Evolutionary conservation across 73 alveolate species (phyloP), one percentile per base, ranked within the genome.

Genomic region (Urostyla sp.): DNA sequence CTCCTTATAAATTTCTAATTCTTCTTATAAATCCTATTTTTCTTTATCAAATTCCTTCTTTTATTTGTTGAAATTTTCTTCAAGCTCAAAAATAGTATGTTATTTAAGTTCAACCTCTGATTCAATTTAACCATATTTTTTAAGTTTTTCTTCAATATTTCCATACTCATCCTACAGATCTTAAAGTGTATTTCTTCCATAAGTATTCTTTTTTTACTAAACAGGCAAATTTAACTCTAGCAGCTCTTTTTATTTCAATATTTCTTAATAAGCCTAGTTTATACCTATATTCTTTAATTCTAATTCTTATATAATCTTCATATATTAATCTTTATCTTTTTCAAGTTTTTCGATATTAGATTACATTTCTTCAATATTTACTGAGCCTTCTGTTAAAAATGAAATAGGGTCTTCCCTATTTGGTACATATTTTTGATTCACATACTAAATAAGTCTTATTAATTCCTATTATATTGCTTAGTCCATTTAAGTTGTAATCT

Each of bases 41-140:
- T 66, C 80, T 30, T 8, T 24, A 40, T 66, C 80, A 44, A 40
- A 43, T 1, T 66, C 80, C 24, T 66, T 66, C 66, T 66, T 66
- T 20, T 40, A 8, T 3, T 54, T 18, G 4, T 66, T 63, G 24
- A 31, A 43, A 46, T 43, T 37, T 26, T 66, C 44, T 10, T 66
- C 67, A 21, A 16, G 66, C 15, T 66, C 80, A 37, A 43, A 45
- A 8, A 45, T 43, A 18, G 27, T 40, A 13, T 46, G 10, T n/a
- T 66, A 24, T 6, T 37, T 43, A 5, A 66, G 3, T 21, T 66
- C 80, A 20, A 66, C 27, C 46, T 37, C 20, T 11, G 80, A 1
- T 24, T 66, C 80, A 20, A 8, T 31, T 11, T 66, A 59, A 31
- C 80, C 44, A 6, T 40, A 13, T 34, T 44, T 66, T 13, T 66